phyloP scores from a whole-genome alignment of 257 asterid genomes.

The Orobanche coerulescens region DNA sequence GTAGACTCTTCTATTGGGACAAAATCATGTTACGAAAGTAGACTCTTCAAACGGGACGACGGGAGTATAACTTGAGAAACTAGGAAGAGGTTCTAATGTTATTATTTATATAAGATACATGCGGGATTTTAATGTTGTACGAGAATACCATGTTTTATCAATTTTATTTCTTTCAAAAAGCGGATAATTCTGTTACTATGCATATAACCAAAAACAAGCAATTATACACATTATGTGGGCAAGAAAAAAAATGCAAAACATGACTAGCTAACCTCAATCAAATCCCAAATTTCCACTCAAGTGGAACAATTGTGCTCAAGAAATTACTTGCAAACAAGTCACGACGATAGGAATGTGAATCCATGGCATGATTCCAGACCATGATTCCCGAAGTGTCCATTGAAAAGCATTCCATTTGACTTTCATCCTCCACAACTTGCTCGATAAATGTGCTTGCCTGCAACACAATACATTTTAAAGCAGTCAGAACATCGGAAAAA shows the following conservation, averaged over 20 bases:
- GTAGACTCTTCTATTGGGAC: no score
- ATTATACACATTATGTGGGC: neutral
- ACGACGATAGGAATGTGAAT: slow-evolving; percentile 25
- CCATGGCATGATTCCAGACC: slow-evolving; percentile 54
- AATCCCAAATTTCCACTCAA: slow-evolving; percentile 22
- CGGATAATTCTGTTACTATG: no score
- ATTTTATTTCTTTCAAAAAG: no score
- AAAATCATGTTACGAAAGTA: no score
- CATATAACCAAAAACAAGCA: no score
- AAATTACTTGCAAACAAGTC: slow-evolving; percentile 24
- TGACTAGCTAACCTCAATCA: slow-evolving; percentile 17
- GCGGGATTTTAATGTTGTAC: no score
- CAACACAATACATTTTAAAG: slow-evolving; percentile 20
- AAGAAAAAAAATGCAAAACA: neutral
- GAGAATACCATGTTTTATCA: no score
- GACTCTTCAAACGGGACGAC: no score
- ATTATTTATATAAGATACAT: no score
- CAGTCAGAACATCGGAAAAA: neutral
- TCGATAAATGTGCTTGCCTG: slow-evolving; percentile 62
- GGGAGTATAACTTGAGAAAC: no score
- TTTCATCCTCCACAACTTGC: slow-evolving; percentile 77
- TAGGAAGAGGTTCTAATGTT: no score
- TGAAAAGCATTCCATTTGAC: slow-evolving; percentile 76
- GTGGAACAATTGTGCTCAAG: slow-evolving; percentile 26
- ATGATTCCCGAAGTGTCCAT: slow-evolving; percentile 34